phyloP scores from a whole-genome alignment of 352 stramenopile genomes.

The Pythium apleroticum region DNA sequence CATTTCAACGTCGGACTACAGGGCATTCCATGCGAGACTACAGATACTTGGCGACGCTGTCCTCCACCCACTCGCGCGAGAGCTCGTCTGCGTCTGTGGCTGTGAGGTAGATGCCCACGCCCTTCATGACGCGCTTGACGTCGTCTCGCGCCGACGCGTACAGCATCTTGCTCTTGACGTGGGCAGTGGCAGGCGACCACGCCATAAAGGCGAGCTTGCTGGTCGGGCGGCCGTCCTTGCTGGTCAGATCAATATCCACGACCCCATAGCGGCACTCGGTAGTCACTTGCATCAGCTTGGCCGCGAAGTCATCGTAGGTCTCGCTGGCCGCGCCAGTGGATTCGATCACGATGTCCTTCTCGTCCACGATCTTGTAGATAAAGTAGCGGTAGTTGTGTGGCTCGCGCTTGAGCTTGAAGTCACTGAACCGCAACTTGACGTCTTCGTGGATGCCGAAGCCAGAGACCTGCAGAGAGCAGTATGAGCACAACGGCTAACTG shows the following conservation, averaged over 20 bases:
- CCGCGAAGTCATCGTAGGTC: slow-evolving; percentile 88
- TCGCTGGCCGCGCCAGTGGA: slow-evolving; percentile 70
- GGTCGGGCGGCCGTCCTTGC: slow-evolving; percentile 85
- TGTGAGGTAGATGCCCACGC: slow-evolving; percentile 95
- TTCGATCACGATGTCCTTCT: slow-evolving; percentile 94
- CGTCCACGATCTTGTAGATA: slow-evolving; percentile 94
- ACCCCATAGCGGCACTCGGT: slow-evolving; percentile 88
- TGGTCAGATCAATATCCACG: slow-evolving; percentile 89
- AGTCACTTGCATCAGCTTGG: slow-evolving; percentile 67
- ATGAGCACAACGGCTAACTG: too few relatives aligned
- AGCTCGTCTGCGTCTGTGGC: slow-evolving; percentile 91
- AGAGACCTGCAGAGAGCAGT: slow-evolving; percentile 92
- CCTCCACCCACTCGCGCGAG: slow-evolving; percentile 71
- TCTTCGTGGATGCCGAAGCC: slow-evolving; percentile 93
- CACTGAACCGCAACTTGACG: slow-evolving; percentile 92
- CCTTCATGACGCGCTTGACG: slow-evolving; percentile 92
- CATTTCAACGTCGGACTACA: too few relatives aligned
- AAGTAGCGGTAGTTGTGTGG: slow-evolving; percentile 94
- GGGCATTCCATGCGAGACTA: too few relatives aligned
- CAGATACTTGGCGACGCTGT: slow-evolving; percentile 87
- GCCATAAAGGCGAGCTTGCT: slow-evolving; percentile 93
- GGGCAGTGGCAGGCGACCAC: slow-evolving; percentile 92
- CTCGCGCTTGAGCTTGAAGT: slow-evolving; percentile 95
- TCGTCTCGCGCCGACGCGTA: slow-evolving; percentile 95
- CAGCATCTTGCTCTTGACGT: slow-evolving; percentile 95